Percentiles rank a stretch among this genome's conserved stretches.
Conservation (phyloP, 306 rosid species). For the Citrullus mucosospermus region DNA sequence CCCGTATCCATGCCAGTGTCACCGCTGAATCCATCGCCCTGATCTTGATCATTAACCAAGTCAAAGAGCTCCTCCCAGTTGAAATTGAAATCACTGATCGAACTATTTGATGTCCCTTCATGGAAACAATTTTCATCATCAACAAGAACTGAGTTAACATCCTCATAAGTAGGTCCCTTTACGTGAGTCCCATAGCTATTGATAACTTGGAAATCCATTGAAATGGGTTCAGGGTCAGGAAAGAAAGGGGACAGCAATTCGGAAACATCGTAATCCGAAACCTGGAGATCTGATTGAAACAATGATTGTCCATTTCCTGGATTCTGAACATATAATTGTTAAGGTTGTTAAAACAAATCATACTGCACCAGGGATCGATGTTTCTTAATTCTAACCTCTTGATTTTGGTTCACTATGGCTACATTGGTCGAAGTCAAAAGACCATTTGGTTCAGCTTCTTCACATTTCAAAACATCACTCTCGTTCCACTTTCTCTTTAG, state of each 20-base stretch:
- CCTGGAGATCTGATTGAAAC: neutral
- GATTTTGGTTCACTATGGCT: neutral
- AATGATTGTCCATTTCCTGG: neutral
- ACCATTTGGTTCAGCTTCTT: conserved; percentile 15
- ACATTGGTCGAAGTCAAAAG: neutral
- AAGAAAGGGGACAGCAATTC: neutral
- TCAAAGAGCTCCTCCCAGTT: neutral
- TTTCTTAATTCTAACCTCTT: conserved; percentile 26
- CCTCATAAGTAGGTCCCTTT: conserved; percentile 11
- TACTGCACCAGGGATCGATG: neutral
- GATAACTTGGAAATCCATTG: neutral
- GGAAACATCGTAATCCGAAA: neutral
- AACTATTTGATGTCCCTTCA: conserved; percentile 9
- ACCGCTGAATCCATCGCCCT: conserved; percentile 13
- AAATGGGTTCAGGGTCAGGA: no score
- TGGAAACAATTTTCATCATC: neutral
- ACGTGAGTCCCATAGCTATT: neutral
- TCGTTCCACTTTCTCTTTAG: conserved; percentile 17
- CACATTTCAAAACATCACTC: neutral
- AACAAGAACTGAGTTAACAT: neutral
- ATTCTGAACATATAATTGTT: neutral
- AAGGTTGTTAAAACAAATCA: neutral
- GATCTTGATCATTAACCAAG: conserved; percentile 2
- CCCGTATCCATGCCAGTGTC: conserved; percentile 25
- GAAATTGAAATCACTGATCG: neutral